Evolutionary conservation across 345 rosid genomes (phyloP), one percentile per base, ranked within the genome.

Genomic region (Eucalyptus guilfoylei): DNA sequence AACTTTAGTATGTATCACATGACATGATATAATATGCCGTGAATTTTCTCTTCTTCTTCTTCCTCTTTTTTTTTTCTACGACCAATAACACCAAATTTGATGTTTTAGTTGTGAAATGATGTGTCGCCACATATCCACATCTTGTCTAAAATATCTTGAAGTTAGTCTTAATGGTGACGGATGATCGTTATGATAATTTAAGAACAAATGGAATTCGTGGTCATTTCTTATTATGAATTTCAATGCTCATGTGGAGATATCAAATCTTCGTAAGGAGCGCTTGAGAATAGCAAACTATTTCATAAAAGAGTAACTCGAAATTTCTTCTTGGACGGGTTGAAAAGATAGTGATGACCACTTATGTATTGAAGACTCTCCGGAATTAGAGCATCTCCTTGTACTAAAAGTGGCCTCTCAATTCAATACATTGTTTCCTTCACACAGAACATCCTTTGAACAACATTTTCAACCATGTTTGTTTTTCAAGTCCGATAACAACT

Each of bases 11-110:
- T 58, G 0, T 15, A 16, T 34, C 23, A 32, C 80, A 17, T 67
- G 80, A 17, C 76, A 64, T n/a, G 9, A n/a, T 2, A 32, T 15
- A n/a, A n/a, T 32, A 7, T n/a, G 3, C 8, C 6, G 0, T 67
- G 40, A 15, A n/a, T 1, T 49, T 49, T 49, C 19, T 49, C 19
- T 6, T 49, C 52, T 6, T 6, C 52, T 49, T 49, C 52, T 15
- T 49, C 52, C 0, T 45, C 48, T 2, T 45, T 1, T 9, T 45
- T 45, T 26, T 10, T 26, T 10, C 1, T 1, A 2, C 4, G 4
- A 2, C 16, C 69, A 12, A 28, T n/a, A 6, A 30, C 34, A 11
- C 69, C 69, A 60, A 12, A 60, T 60, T 60, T 12, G 34, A 7
- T 13, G 69, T n/a, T 60, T 30, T 30, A 4, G 32, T 6, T 12